phyloP scores from a whole-genome alignment of 345 rosid genomes.

The Carallia pectinifolia region DNA sequence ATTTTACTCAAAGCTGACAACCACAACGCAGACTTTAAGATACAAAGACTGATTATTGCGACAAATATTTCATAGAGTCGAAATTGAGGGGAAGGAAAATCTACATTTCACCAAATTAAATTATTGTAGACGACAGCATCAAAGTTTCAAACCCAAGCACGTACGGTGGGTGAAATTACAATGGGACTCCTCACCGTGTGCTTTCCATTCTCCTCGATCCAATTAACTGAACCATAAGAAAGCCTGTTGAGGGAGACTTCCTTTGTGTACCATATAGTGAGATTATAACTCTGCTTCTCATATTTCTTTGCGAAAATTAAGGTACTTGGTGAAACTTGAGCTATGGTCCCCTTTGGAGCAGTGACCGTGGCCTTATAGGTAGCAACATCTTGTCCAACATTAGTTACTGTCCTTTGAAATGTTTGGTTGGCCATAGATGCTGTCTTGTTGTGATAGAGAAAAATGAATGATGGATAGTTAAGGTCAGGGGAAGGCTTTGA shows the following conservation, averaged over 20 bases:
- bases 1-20: no score
- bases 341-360: slow-evolving; percentile 19
- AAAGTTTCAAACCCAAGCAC: not conserved
- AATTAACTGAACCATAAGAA: slow-evolving; percentile 33
- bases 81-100: no score
- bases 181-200: slow-evolving; percentile 35
- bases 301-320: slow-evolving; percentile 26
- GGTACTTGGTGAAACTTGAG: slow-evolving; percentile 24
- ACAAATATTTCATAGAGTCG: no score
- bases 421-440: not conserved
- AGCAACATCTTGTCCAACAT: slow-evolving; percentile 32
- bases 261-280: slow-evolving; percentile 15
- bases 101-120: no score
- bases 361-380: slow-evolving; percentile 28
- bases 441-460: slow-evolving; percentile 22
- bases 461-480: slow-evolving; percentile 46
- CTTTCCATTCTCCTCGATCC: slow-evolving; percentile 35
- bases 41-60: no score
- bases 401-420: slow-evolving; percentile 34
- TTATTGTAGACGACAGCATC: no score
- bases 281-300: slow-evolving; percentile 27
- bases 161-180: slow-evolving; percentile 5
- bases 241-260: slow-evolving; percentile 4
- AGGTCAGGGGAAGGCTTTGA: slow-evolving; percentile 35
- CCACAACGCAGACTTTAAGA: no score